Conservation (phyloP, 2,329 filamentous ascomycete genomes). For the Drechslerella dactyloides region DNA sequence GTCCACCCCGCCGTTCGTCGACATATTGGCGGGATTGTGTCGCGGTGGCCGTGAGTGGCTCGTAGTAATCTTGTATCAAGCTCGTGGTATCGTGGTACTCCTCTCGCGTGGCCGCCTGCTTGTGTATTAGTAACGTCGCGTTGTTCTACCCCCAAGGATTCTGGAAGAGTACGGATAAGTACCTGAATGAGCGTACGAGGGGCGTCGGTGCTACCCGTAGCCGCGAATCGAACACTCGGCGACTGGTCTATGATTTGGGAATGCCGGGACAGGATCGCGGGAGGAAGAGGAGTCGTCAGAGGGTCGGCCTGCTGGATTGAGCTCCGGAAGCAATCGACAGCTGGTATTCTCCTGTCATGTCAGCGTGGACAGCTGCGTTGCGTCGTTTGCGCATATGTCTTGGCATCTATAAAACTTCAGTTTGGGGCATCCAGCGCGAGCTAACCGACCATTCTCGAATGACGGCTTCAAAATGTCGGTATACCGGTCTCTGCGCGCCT, state of each 20-base stretch:
- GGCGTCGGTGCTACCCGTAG: neutral
- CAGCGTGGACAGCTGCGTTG: constrained; percentile 40
- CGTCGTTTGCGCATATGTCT: constrained; percentile 38
- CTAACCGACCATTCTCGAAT: constrained; percentile 9
- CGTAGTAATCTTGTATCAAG: too few species aligned
- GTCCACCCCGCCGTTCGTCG: constrained; percentile 43
- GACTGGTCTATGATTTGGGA: neutral
- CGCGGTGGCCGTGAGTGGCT: constrained; percentile 8
- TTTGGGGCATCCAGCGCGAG: constrained; percentile 7
- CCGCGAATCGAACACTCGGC: neutral
- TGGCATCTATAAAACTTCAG: constrained; percentile 48
- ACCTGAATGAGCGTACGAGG: neutral
- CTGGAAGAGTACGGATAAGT: neutral
- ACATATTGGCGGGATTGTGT: constrained; percentile 21
- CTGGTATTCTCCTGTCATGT: constrained; percentile 20
- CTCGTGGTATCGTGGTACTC: constrained; percentile 9
- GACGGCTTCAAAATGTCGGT: constrained; percentile 24
- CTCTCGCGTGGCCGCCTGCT: constrained; percentile 25
- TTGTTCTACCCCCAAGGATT: neutral
- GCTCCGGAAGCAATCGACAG: constrained; percentile 44
- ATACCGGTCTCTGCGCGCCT: constrained; percentile 10
- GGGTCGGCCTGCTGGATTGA: constrained; percentile 25
- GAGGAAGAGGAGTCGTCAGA: constrained; percentile 8
- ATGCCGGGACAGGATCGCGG: neutral
- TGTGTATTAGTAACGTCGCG: neutral